Conservation (phyloP, 495 filamentous ascomycete genomes). For the Penicillium daleae region DNA sequence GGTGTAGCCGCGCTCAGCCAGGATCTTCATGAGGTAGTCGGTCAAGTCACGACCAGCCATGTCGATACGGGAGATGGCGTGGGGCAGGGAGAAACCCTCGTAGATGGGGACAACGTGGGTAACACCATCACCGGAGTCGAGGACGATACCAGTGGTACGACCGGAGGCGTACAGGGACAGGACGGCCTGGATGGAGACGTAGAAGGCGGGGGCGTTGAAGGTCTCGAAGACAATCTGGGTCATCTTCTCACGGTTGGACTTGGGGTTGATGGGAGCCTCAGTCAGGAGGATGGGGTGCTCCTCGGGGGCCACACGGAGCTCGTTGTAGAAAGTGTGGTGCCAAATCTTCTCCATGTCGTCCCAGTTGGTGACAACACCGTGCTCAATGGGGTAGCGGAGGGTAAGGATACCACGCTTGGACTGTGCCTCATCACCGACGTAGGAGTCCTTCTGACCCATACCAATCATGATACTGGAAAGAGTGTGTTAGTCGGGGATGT, state of each 20-base stretch:
- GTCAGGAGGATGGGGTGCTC: slow-evolving; percentile 99
- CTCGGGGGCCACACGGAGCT: slow-evolving; percentile 99
- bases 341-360: slow-evolving; percentile 99
- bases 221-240: slow-evolving; percentile 99
- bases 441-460: slow-evolving; percentile 99
- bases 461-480: slow-evolving; percentile 96
- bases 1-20: slow-evolving; percentile 98
- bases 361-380: slow-evolving; percentile 99
- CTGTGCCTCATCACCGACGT: slow-evolving; percentile 99
- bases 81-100: slow-evolving; percentile 99
- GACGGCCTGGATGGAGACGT: slow-evolving; percentile 99
- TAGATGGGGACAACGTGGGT: slow-evolving; percentile 99
- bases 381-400: slow-evolving; percentile 98
- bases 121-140: slow-evolving; percentile 99
- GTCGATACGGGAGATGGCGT: slow-evolving; percentile 99
- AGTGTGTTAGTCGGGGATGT: slow-evolving; percentile 30
- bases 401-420: slow-evolving; percentile 99
- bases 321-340: slow-evolving; percentile 99
- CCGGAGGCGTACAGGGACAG: slow-evolving; percentile 98
- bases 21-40: slow-evolving; percentile 99
- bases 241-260: slow-evolving; percentile 99
- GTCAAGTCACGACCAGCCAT: slow-evolving; percentile 99
- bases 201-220: slow-evolving; percentile 99
- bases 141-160: slow-evolving; percentile 99
- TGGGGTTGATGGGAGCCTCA: slow-evolving; percentile 99